phyloP scores from a whole-genome alignment of 139 green algal genomes.

The Chlorella sp. region DNA sequence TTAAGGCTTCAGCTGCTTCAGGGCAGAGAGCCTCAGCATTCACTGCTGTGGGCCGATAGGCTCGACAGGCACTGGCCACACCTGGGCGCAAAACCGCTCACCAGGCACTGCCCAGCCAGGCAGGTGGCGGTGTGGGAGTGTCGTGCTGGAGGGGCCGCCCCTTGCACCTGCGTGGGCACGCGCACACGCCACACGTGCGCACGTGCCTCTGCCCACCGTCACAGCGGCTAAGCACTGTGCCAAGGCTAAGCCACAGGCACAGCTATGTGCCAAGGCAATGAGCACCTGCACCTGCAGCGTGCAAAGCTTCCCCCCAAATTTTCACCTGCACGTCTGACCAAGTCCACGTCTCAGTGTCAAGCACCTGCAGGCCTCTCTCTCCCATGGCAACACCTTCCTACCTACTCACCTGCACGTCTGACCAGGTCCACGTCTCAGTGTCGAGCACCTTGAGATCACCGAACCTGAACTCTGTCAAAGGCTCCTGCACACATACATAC shows the following conservation, averaged over 20 bases:
- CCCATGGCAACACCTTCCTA: neutral
- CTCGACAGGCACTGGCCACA: too few relatives aligned
- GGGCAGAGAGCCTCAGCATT: too few relatives aligned
- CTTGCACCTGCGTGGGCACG: conserved; percentile 18
- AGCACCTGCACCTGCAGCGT: too few relatives aligned
- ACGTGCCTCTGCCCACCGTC: too few relatives aligned
- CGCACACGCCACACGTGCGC: too few relatives aligned
- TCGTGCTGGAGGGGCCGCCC: conserved; percentile 25
- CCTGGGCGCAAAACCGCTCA: too few relatives aligned
- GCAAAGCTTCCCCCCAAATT: neutral
- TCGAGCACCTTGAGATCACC: conserved; percentile 50
- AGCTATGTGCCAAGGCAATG: too few relatives aligned
- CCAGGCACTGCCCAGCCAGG: conserved; percentile 33
- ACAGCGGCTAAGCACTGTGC: too few relatives aligned
- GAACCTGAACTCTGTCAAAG: conserved; percentile 35
- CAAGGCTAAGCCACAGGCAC: too few relatives aligned
- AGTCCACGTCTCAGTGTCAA: conserved; percentile 36
- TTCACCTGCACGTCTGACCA: conserved; percentile 39
- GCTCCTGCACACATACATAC: conserved; percentile 43
- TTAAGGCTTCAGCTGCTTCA: too few relatives aligned
- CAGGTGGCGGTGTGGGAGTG: conserved; percentile 50
- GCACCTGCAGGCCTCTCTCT: neutral
- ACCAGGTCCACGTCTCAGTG: conserved; percentile 34
- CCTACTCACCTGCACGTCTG: conserved; percentile 26
- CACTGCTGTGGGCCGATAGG: too few relatives aligned